Base-by-base conservation (phyloP, 2,329 filamentous ascomycete species). In the Ophiocordyceps sinensis region DNA sequence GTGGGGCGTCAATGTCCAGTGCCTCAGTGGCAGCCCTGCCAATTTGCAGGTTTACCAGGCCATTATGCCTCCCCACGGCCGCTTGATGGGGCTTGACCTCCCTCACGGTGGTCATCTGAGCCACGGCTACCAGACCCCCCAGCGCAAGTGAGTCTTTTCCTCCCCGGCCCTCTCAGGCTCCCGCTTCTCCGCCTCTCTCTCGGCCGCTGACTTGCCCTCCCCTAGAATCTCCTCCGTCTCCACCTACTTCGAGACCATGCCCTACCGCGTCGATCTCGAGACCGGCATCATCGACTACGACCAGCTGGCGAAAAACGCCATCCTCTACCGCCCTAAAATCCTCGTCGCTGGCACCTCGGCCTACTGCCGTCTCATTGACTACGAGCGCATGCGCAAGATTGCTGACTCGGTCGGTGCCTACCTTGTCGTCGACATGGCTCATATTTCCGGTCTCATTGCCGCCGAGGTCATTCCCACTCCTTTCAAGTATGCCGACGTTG, bases 1-100 rank as follows among this genome's bases (percentile, higher is more conserved):
- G 71, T 98, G 91, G 91, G 91, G 91, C 62, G 91, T 98, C 68
- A 98, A 98, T 61, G 91, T 98, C 45, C 91, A 98, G 72, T 87
- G 84, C 65, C 70, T 94, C 59, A 85, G 79, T 58, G 91, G 91
- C 55, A 88, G 81, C 64, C 91, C 91, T 53, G 91, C 91, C 69
- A 98, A 98, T 68, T 71, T 98, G 52, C 87, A 96, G 73, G 87
- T 93, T 53, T 98, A 96, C 73, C 88, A 94, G 71, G 91, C 91
- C 53, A 78, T 98, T 58, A 93, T 96, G 77, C 85, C 85, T 60
- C 82, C 86, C 43, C 89, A 96, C 65, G 91, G 94, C 52, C 82
- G 91, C 57, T 73, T 98, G 52, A 98, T 98, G 91, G 91, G 91
- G 56, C 73, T 95, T 52, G 88, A 95, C 61, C 77, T 95, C 42